These are phyloP conservation scores for Solanum etuberosum DNA, from an alignment of 257 asterid species.

Conservation along the genomic window DNA sequence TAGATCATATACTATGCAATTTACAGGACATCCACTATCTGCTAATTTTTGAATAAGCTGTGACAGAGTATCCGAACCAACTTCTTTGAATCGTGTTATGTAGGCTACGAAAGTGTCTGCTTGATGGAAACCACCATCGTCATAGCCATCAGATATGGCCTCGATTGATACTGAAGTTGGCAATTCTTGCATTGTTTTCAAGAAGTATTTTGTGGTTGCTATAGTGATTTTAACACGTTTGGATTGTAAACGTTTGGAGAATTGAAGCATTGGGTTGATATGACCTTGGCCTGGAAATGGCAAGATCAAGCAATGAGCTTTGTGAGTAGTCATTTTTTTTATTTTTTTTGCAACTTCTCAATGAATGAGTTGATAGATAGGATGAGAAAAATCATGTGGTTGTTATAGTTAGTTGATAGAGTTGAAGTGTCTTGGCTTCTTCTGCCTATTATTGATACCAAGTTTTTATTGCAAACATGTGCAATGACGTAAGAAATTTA, in stretches of 20 bases:
- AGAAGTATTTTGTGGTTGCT: background rate
- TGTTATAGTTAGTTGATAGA: background rate
- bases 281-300: slow-evolving; percentile 31
- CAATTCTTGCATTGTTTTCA: slow-evolving; percentile 2
- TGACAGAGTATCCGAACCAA: slow-evolving; percentile 3
- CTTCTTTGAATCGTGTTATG: slow-evolving; percentile 11
- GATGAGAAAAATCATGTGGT: background rate
- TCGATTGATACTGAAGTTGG: slow-evolving; percentile 10
- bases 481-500: background rate
- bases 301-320: slow-evolving; percentile 23
- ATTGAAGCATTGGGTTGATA: slow-evolving; percentile 41
- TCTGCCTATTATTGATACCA: background rate
- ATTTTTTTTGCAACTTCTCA: background rate
- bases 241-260: slow-evolving; percentile 29
- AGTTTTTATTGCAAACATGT: background rate
- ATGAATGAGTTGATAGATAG: background rate
- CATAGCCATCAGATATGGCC: slow-evolving; percentile 8
- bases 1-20: slow-evolving; percentile 11
- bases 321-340: slow-evolving; percentile 1
- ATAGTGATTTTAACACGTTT: slow-evolving; percentile 5
- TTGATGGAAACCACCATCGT: background rate
- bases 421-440: background rate
- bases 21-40: background rate
- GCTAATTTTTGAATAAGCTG: background rate
- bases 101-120: slow-evolving; percentile 15